phyloP scores from a whole-genome alignment of 2,329 filamentous ascomycete genomes.

The Pseudogymnoascus sp. region DNA sequence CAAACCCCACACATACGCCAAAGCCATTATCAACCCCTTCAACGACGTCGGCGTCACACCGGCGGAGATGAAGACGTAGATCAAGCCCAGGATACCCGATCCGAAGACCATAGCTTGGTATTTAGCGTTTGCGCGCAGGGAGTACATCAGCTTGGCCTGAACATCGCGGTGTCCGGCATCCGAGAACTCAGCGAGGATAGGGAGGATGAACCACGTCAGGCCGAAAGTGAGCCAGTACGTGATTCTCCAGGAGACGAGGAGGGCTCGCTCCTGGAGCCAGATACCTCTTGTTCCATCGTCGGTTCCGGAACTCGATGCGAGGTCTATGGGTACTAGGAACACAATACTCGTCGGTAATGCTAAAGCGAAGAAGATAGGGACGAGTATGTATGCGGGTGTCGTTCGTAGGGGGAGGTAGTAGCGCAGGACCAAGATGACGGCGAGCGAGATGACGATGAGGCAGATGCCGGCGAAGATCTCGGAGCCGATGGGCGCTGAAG shows the following conservation, averaged over 20 bases:
- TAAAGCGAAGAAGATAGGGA: constrained; percentile 93
- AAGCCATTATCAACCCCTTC: constrained; percentile 81
- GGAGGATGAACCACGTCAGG: constrained; percentile 90
- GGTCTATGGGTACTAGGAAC: constrained; percentile 87
- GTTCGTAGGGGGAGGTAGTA: constrained; percentile 84
- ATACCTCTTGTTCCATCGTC: constrained; percentile 69
- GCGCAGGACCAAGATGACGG: constrained; percentile 76
- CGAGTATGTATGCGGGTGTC: constrained; percentile 79
- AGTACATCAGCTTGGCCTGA: constrained; percentile 71
- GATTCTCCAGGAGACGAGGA: constrained; percentile 87
- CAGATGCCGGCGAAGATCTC: constrained; percentile 67
- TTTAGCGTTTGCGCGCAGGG: constrained; percentile 74
- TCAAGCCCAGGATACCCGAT: constrained; percentile 58
- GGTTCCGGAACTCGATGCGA: constrained; percentile 73
- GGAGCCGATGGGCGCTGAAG: constrained; percentile 61
- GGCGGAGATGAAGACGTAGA: constrained; percentile 77
- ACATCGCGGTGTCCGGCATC: constrained; percentile 89
- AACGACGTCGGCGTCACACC: constrained; percentile 64
- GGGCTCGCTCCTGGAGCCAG: constrained; percentile 70
- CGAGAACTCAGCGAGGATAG: constrained; percentile 86
- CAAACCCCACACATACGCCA: constrained; percentile 90
- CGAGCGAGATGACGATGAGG: constrained; percentile 62
- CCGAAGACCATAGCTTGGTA: constrained; percentile 78
- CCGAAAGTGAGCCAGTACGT: constrained; percentile 96
- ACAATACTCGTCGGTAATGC: constrained; percentile 87